Evolutionary conservation across 495 filamentous ascomycete genomes (phyloP).

Genomic region (Xylaria bambusicola): DNA sequence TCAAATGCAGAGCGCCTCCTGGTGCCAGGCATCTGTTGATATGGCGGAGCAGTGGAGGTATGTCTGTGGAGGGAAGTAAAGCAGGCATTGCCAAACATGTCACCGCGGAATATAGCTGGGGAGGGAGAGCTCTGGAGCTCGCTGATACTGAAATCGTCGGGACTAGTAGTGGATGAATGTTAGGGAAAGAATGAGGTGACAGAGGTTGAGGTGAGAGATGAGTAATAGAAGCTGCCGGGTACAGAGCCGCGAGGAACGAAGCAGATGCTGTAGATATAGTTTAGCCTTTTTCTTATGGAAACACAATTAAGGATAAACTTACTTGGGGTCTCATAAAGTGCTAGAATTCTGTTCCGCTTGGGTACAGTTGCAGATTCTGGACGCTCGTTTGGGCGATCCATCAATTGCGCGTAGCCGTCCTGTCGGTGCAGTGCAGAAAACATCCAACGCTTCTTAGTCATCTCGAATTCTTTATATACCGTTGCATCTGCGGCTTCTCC

Average conservation of each 20-base stretch:
- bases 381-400: slow-evolving; percentile 9
- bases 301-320: neutral
- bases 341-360: slow-evolving; percentile 35
- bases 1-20: slow-evolving; percentile 44
- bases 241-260: slow-evolving; percentile 42
- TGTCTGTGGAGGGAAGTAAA: slow-evolving; percentile 38
- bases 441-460: slow-evolving; percentile 47
- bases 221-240: slow-evolving; percentile 31
- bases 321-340: slow-evolving; percentile 49
- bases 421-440: slow-evolving; percentile 39
- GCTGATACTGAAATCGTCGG: slow-evolving; percentile 34
- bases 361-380: slow-evolving; percentile 15
- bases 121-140: slow-evolving; percentile 34
- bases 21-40: slow-evolving; percentile 41
- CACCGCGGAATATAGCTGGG: slow-evolving; percentile 37
- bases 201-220: slow-evolving; percentile 41
- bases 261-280: slow-evolving; percentile 37
- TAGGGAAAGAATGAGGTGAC: slow-evolving; percentile 38
- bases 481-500: slow-evolving; percentile 38
- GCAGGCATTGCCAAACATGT: slow-evolving; percentile 41
- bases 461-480: slow-evolving; percentile 42
- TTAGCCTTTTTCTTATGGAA: slow-evolving; percentile 17
- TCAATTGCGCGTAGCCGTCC: slow-evolving; percentile 26
- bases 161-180: slow-evolving; percentile 37
- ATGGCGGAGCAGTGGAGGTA: slow-evolving; percentile 39